Base-by-base conservation (phyloP, 2,329 filamentous ascomycete genomes). In the Phoma sp. region DNA sequence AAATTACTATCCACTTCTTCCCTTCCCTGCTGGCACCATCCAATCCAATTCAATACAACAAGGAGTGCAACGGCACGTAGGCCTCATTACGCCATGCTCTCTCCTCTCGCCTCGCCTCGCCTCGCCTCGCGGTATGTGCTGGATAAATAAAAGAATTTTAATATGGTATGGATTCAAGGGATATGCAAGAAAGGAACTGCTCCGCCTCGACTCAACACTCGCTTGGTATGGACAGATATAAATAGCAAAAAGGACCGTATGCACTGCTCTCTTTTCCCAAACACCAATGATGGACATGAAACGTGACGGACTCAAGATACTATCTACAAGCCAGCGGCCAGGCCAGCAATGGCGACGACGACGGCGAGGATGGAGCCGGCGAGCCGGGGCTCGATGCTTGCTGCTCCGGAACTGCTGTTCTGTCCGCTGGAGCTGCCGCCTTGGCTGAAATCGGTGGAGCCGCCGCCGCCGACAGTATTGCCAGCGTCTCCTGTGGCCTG, bases 291-390 rank as follows among this genome's bases (percentile, higher is more conserved):
- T 47, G 36, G 40, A 55, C 47, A 47, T 55, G 52, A 55, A 50
- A 42, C 47, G 42, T 50, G 14, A 46, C 36, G 26, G 18, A 11
- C 40, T 11, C 5, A 18, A 15, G 6, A 12, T 25, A 10, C 15
- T 18, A 33, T n/a, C 25, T 48, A 54, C 26, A 54, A 43, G 21
- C 73, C 52, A n/a, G 64, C 65, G 26, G 72, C 57, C 7, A 75
- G 60, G 21, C 66, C 70, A 18, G 68, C 56, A 15, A 74, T 58
- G n/a, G 71, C 68, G 23, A 70, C 53, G 2, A 74, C 65, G 30
- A 75, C 67, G 14, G 73, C 74, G 18, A 74, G 47, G 2, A 65
- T 57, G 4, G 68, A 70, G 7, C 71, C 73, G n/a, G 71, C 63
- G 11, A 75, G 56, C 10, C 60, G 55, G 23, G 68, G 66, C 51